Percentiles rank a stretch among this genome's conserved stretches.
These are phyloP conservation scores for Cladobotryum protrusum DNA, from an alignment of 2,329 filamentous ascomycete species.

Conservation along the genomic window DNA sequence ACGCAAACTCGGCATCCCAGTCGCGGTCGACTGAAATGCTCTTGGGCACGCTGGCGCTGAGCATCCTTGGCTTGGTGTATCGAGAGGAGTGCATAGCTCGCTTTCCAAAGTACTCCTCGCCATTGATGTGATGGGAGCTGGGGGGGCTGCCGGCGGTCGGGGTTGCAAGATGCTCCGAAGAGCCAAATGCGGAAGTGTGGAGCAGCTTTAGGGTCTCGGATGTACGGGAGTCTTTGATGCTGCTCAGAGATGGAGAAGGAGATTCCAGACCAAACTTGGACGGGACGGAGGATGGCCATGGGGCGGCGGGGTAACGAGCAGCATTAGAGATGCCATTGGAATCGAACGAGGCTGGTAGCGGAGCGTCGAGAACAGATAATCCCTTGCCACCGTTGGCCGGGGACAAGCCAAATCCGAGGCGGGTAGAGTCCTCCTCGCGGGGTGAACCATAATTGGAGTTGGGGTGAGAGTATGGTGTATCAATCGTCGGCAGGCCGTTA, in stretches of 20 bases:
- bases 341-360: constrained; percentile 89
- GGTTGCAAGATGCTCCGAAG: constrained; percentile 56
- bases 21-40: constrained; percentile 57
- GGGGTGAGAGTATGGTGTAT: constrained; percentile 51
- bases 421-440: constrained; percentile 55
- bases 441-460: constrained; percentile 74
- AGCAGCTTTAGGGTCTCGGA: constrained; percentile 59
- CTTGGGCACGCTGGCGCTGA: constrained; percentile 64
- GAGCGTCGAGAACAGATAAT: constrained; percentile 88
- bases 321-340: constrained; percentile 92
- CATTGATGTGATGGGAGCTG: constrained; percentile 45
- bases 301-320: constrained; percentile 69
- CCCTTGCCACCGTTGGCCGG: constrained; percentile 63
- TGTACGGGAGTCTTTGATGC: constrained; percentile 53
- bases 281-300: constrained; percentile 87
- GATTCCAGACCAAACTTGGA: constrained; percentile 87
- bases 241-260: constrained; percentile 66
- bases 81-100: constrained; percentile 64
- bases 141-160: constrained; percentile 42
- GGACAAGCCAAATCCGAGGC: constrained; percentile 69
- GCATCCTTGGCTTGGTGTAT: constrained; percentile 59
- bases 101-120: constrained; percentile 61
- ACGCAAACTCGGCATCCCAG: constrained; percentile 65
- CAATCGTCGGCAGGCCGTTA: constrained; percentile 51
- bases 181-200: constrained; percentile 62